A percentile compares a stretch with the other conserved stretches of the same genome.
phyloP scores from a whole-genome alignment of 768 basidiomycete genomes.

The Phanerochaete sordida region DNA sequence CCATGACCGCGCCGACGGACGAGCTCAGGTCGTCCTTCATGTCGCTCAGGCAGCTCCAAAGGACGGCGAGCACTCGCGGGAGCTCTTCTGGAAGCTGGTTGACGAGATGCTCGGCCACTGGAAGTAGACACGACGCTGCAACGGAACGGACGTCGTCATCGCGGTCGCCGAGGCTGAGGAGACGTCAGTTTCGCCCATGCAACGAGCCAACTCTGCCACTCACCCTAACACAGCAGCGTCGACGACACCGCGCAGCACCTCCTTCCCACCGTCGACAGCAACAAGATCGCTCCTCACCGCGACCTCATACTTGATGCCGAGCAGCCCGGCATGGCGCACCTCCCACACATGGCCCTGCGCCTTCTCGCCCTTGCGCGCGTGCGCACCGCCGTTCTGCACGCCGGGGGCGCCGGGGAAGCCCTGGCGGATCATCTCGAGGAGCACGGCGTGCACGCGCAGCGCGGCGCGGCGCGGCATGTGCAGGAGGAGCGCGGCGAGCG shows the following conservation, averaged over 20 bases:
- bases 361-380: slow-evolving; percentile 30
- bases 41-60: slow-evolving; percentile 88
- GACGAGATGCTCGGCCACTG: slow-evolving; percentile 82
- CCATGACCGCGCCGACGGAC: slow-evolving; percentile 97
- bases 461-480: slow-evolving; percentile 85
- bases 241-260: slow-evolving; percentile 77
- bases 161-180: slow-evolving; percentile 77
- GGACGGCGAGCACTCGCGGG: slow-evolving; percentile 69
- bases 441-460: slow-evolving; percentile 72
- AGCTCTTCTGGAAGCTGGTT: slow-evolving; percentile 69
- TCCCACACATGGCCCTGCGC: slow-evolving; percentile 95
- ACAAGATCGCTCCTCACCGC: slow-evolving; percentile 89
- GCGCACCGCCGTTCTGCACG: slow-evolving; percentile 20
- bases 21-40: slow-evolving; percentile 97
- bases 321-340: slow-evolving; percentile 93
- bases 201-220: slow-evolving; percentile 19
- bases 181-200: slow-evolving; percentile 1
- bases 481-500: slow-evolving; percentile 82
- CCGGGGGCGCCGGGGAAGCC: slow-evolving; percentile 54
- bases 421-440: slow-evolving; percentile 94
- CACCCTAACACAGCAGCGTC: slow-evolving; percentile 91
- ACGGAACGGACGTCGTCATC: slow-evolving; percentile 98
- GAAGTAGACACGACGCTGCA: slow-evolving; percentile 87
- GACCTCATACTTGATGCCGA: slow-evolving; percentile 97
- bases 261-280: slow-evolving; percentile 38